Evolutionary conservation across 139 green algal genomes (phyloP), one percentile per base, ranked within the genome.

Genomic region (Tetraselmis chui): DNA sequence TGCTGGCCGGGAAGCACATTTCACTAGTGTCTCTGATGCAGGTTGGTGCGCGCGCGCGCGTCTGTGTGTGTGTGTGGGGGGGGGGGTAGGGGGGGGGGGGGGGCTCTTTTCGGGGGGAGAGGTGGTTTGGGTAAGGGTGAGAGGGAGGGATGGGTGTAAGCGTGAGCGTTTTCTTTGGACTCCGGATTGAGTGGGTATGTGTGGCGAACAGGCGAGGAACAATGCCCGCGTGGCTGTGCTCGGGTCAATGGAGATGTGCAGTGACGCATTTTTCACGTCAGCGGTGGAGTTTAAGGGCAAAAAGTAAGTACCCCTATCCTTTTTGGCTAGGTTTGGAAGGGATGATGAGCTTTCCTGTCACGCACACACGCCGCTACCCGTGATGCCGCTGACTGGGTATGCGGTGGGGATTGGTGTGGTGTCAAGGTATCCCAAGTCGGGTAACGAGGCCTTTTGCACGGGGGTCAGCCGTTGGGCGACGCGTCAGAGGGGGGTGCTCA

Each of bases 191-290:
- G n/a, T n/a, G n/a, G n/a, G n/a, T n/a, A n/a, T n/a, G n/a, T n/a
- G n/a, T n/a, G n/a, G n/a, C n/a, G n/a, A n/a, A n/a, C 92, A 98
- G 92, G 89, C 91, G 27, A 87, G 93, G 59, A 98, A 98, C 86
- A 95, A 97, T 75, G 95, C 92, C 1, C 90, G 95, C 28, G 91
- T 95, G 1, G 78, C 93, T 59, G 88, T 98, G 29, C 76, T 86
- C 0, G 95, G 95, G 25, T 98, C 94, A 0, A 30, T 95, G 31
- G 89, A 94, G 75, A 88, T 98, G 83, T 92, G 97, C 85, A 92
- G 85, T 75, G 87, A 98, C 81, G 81, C 83, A 0, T 83, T 89
- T 31, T 92, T 93, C 30, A 80, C 84, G 0, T 83, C 82, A 11
- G 11, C 78, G 11, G 85, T 93, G 1, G 81, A 26, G 22, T 77